Evolutionary conservation across 2,329 filamentous ascomycete genomes (phyloP).

Genomic region (Thelonectria rubi): DNA sequence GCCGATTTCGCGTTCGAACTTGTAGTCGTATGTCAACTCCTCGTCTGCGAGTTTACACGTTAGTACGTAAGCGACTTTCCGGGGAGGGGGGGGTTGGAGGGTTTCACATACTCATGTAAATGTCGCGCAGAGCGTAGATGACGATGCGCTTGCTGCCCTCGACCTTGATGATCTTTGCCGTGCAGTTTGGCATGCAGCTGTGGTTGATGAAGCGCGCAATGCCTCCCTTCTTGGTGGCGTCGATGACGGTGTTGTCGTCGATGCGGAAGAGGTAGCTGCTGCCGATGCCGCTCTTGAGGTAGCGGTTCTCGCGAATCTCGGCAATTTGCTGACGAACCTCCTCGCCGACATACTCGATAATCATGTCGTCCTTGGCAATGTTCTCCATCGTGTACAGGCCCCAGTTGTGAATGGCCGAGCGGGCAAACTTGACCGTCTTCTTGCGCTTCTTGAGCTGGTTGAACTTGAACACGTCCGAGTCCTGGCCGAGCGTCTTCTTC

Average conservation of each 20-base stretch:
- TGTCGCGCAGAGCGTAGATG: constrained; percentile 96
- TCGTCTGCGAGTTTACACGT: constrained; percentile 72
- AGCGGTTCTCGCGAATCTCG: constrained; percentile 91
- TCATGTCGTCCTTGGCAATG: constrained; percentile 98
- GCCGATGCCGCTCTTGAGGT: constrained; percentile 95
- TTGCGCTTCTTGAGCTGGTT: constrained; percentile 99
- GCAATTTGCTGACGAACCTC: constrained; percentile 96
- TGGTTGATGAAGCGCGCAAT: constrained; percentile 99
- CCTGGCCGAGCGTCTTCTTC: constrained; percentile 83
- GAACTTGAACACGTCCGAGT: constrained; percentile 93
- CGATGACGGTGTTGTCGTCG: constrained; percentile 96
- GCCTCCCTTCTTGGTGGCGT: constrained; percentile 97
- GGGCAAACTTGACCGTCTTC: constrained; percentile 97
- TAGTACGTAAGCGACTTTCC: constrained; percentile 11
- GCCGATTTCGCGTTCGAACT: constrained; percentile 97
- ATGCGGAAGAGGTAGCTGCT: constrained; percentile 98
- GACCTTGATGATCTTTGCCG: constrained; percentile 98
- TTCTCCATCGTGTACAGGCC: constrained; percentile 97
- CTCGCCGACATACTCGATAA: constrained; percentile 99
- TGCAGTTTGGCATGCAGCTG: constrained; percentile 97
- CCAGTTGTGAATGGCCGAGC: constrained; percentile 99
- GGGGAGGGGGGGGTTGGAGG: background rate
- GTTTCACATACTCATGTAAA: constrained; percentile 81
- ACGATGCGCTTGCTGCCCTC: constrained; percentile 98
- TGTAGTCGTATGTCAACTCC: constrained; percentile 99